Base-by-base conservation (phyloP, 495 filamentous ascomycete genomes). In the Hypoxylon intermedium region DNA sequence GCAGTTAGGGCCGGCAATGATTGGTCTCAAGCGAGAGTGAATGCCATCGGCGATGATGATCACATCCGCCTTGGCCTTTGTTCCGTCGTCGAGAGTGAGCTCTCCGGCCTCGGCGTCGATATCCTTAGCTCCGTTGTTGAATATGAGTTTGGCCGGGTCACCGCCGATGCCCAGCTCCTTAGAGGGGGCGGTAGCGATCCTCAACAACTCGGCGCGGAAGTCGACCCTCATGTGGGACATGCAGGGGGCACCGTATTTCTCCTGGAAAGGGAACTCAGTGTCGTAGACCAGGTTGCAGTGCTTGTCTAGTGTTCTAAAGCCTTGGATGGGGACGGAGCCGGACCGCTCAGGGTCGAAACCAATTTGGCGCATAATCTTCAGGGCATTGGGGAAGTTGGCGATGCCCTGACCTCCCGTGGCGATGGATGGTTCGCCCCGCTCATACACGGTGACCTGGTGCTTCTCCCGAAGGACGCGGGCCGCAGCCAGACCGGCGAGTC, bases 1-100 rank as follows among this genome's bases (percentile, higher is more conserved):
- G 16, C 65, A 57, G 6, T 72, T 58, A 0, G 72, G 71, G 33
- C 75, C 59, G 26, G 79, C 53, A 6, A 75, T 58, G 19, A 37
- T 58, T n/a, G 75, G 71, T 18, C 79, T 67, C 49, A 74, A 69
- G 24, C 61, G 55, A 7, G 79, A 82, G 55, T 81, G 80, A 20
- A 83, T 72, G 0, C 82, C 82, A 63, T 84, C 82, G 13, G 78
- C 76, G 11, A 58, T 77, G 16, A 84, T 64, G 15, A 84, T 57
- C 0, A 83, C 65, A 58, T 84, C 80, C 9, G 72, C 78, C 12
- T 58, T 60, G 31, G 72, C 67, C 9, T 43, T 58, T n/a, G 65
- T 54, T 5, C 73, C 76, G 43, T 74, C 72, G 19, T 67, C 66
- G 5, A 77, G 63, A 3, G 63, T 70, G 4, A 80, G 68, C n/a